A percentile compares a stretch with the other conserved stretches of the same genome.
Evolutionary conservation across 2,329 filamentous ascomycete species (phyloP).

Genomic region (Alternaria solani): DNA sequence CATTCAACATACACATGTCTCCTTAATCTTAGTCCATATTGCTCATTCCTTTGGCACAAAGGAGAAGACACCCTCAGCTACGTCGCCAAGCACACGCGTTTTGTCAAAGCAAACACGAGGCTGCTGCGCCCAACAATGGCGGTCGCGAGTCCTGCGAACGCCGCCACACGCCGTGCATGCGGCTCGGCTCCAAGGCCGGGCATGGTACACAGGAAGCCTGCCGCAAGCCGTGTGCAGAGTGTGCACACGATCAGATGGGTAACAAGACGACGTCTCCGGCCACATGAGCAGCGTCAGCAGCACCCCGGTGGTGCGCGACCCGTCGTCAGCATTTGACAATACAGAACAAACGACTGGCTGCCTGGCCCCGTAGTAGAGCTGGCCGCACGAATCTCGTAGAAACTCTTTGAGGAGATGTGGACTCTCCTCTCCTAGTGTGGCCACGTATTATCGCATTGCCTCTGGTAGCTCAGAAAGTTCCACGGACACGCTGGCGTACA

Average conservation of each 20-base stretch:
- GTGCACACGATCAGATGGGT: constrained; percentile 1
- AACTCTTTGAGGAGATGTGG: constrained; percentile 3
- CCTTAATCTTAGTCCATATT: constrained; percentile 32
- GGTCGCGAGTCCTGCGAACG: constrained; percentile 7
- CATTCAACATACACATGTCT: constrained; percentile 23
- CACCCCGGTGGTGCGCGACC: background rate
- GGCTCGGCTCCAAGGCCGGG: constrained; percentile 13
- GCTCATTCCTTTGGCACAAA: constrained; percentile 32
- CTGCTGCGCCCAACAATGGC: background rate
- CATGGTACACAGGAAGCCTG: constrained; percentile 10
- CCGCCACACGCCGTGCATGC: constrained; percentile 13
- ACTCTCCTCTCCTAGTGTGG: background rate
- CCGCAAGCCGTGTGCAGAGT: constrained; percentile 4
- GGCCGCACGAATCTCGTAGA: background rate
- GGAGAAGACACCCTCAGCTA: constrained; percentile 20
- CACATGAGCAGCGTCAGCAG: constrained; percentile 9
- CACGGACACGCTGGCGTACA: constrained; percentile 6
- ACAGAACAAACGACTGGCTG: constrained; percentile 10
- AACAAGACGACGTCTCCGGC: background rate
- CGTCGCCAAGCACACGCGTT: constrained; percentile 15
- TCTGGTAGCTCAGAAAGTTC: constrained; percentile 6
- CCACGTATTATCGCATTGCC: constrained; percentile 4
- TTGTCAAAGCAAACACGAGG: constrained; percentile 5
- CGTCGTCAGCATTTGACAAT: constrained; percentile 4
- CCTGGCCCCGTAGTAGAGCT: constrained; percentile 3